phyloP scores from a whole-genome alignment of 441 rosid species.

The Gossypium schwendimanii region DNA sequence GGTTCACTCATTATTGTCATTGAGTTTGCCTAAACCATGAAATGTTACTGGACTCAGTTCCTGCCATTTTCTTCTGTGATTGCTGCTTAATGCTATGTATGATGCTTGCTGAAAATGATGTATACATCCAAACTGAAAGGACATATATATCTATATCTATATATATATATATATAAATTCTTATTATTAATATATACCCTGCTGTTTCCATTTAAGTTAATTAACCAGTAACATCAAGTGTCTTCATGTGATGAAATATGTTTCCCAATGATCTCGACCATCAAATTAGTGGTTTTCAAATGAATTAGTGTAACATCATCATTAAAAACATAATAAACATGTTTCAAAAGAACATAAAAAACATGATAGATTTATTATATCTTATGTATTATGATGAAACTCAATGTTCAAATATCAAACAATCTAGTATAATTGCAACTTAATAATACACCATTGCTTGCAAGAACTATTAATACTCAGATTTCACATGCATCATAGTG shows the following conservation, averaged over 20 bases:
- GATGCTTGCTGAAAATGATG: neutral
- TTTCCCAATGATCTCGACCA: too few relatives aligned
- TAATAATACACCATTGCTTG: slow-evolving; percentile 47
- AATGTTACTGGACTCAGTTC: neutral
- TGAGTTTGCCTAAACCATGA: slow-evolving; percentile 20
- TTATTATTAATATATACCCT: too few relatives aligned
- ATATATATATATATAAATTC: neutral
- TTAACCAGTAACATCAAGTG: neutral
- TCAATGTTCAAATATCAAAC: neutral
- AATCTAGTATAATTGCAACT: neutral
- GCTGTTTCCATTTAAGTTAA: neutral
- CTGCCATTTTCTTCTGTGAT: neutral
- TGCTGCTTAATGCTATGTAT: neutral
- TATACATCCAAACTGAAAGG: neutral
- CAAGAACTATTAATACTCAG: neutral
- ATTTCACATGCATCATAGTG: neutral
- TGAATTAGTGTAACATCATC: too few relatives aligned
- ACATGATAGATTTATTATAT: neutral
- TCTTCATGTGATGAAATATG: too few relatives aligned
- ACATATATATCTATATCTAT: too few relatives aligned
- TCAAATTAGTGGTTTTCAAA: too few relatives aligned
- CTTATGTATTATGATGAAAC: neutral
- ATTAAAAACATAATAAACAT: too few relatives aligned
- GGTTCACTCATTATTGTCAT: slow-evolving; percentile 69
- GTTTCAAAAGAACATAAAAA: too few relatives aligned